Conservation (phyloP, 75 land plant species). For the Larix kaempferi region DNA sequence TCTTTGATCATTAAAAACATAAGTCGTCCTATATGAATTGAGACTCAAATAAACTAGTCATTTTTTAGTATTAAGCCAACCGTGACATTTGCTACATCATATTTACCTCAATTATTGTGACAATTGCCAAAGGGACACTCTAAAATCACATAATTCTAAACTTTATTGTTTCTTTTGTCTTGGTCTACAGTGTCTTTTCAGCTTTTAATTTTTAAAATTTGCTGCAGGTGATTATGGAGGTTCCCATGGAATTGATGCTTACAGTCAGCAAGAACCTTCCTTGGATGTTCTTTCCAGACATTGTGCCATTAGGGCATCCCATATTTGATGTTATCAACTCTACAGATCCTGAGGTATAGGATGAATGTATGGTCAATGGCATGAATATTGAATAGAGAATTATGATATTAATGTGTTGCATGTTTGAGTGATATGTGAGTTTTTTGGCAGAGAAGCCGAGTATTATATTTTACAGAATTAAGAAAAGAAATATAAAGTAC, state of each 20-base stretch:
- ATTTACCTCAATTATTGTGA: conserved; percentile 2
- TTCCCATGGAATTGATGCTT: conserved; percentile 91
- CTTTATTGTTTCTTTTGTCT: background rate
- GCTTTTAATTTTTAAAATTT: background rate
- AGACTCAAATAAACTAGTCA: background rate
- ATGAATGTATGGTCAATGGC: background rate
- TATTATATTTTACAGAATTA: background rate
- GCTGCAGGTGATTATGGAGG: conserved; percentile 82
- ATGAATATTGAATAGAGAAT: background rate
- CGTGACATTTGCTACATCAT: background rate
- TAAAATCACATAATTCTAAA: background rate
- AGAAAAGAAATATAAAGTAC: background rate
- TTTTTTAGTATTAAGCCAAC: background rate
- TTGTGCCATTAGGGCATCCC: conserved; percentile 91
- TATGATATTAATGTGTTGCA: conserved; percentile 3
- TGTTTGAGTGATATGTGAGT: background rate
- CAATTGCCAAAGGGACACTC: background rate
- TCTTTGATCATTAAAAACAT: background rate
- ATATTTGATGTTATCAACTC: conserved; percentile 94
- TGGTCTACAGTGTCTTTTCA: background rate
- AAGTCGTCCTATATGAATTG: background rate
- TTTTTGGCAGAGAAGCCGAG: background rate
- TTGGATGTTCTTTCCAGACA: conserved; percentile 97
- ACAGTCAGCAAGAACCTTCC: conserved; percentile 83
- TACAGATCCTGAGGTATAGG: conserved; percentile 83